Conservation (phyloP, 1,139 yeast species). For the Sugiyamaella sp. region DNA sequence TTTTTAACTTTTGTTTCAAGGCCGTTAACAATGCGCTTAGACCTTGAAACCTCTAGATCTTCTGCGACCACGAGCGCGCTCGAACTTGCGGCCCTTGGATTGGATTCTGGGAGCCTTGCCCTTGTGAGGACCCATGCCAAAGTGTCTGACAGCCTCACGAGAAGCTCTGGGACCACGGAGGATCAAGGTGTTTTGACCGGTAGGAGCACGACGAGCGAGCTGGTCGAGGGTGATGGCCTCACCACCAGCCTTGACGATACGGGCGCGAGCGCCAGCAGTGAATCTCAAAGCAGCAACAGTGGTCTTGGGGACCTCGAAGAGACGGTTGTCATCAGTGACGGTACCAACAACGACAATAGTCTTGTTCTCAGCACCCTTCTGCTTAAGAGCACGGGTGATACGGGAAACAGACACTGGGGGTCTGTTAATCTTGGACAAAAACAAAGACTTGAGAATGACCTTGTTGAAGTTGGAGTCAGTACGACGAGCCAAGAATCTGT, state of each 20-base stretch:
- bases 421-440: constrained; percentile 98
- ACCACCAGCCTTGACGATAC: constrained; percentile 98
- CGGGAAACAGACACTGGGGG: constrained; percentile 98
- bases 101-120: constrained; percentile 98
- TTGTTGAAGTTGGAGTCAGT: constrained; percentile 97
- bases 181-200: constrained; percentile 97
- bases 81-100: constrained; percentile 99
- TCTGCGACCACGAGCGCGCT: constrained; percentile 99
- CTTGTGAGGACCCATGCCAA: constrained; percentile 99
- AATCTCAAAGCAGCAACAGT: constrained; percentile 99
- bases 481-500: constrained; percentile 99
- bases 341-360: constrained; percentile 99
- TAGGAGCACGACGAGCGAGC: constrained; percentile 98
- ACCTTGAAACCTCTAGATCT: constrained; percentile 99
- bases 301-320: constrained; percentile 91
- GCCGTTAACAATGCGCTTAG: constrained; percentile 50
- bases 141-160: constrained; percentile 99
- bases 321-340: constrained; percentile 97
- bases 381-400: constrained; percentile 79
- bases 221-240: constrained; percentile 99
- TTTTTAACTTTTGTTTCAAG: constrained; percentile 13
- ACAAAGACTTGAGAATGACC: constrained; percentile 90
- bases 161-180: constrained; percentile 98
- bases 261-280: constrained; percentile 99
- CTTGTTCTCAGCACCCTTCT: constrained; percentile 86